Evolutionary conservation across 768 basidiomycete species (phyloP).

Genomic region (Tulasnella sp.): DNA sequence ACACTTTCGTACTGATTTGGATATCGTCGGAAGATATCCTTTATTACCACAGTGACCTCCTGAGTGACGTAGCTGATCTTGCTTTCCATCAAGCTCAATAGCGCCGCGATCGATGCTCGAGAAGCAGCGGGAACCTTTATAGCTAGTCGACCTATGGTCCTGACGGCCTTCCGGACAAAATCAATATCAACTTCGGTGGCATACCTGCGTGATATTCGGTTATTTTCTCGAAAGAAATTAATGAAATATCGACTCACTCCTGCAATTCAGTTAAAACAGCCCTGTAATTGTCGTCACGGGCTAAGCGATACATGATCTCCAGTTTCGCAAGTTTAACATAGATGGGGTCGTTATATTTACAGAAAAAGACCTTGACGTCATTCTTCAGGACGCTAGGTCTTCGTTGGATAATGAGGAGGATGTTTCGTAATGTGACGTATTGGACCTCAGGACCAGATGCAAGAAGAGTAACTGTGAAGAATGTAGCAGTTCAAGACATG

Average conservation of each 20-base stretch:
- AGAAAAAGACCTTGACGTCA: constrained; percentile 98
- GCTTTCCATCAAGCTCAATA: constrained; percentile 78
- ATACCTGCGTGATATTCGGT: constrained; percentile 43
- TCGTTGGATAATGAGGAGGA: constrained; percentile 91
- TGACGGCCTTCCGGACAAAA: constrained; percentile 93
- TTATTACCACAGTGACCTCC: constrained; percentile 93
- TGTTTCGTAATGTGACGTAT: constrained; percentile 94
- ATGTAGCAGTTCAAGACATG: constrained; percentile 8
- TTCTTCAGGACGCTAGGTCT: constrained; percentile 85
- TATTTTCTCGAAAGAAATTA: not conserved
- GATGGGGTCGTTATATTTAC: constrained; percentile 99
- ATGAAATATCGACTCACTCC: constrained; percentile 44
- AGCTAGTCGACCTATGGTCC: constrained; percentile 93
- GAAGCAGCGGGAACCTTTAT: constrained; percentile 90
- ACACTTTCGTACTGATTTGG: constrained; percentile 95
- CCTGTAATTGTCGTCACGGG: constrained; percentile 82
- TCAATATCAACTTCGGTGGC: constrained; percentile 97
- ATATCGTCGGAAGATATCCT: constrained; percentile 94
- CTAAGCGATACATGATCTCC: constrained; percentile 97
- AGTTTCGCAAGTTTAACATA: constrained; percentile 97
- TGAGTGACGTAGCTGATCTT: constrained; percentile 95
- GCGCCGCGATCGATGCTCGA: constrained; percentile 76
- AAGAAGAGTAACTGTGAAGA: constrained; percentile 63
- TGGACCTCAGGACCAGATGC: constrained; percentile 98
- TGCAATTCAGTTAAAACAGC: constrained; percentile 91